These are phyloP conservation scores for Macadamia tetraphylla DNA, from an alignment of 164 flowering plant species.

Conservation along the genomic window DNA sequence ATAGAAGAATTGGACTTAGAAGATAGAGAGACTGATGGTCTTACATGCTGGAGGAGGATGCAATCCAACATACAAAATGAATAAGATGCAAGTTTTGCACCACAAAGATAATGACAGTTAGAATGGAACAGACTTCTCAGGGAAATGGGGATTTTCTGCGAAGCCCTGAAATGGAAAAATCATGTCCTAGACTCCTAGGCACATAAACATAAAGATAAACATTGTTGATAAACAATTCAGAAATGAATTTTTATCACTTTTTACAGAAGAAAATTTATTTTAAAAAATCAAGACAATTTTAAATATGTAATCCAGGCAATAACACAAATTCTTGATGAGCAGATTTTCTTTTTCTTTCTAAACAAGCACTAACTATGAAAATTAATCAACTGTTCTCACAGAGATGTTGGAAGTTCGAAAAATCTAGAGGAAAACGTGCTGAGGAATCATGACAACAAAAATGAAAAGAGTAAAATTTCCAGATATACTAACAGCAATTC, in stretches of 20 bases:
- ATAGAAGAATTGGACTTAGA: constrained; percentile 6
- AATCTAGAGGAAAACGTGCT: too few species aligned
- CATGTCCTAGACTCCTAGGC: not conserved
- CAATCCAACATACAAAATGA: not conserved
- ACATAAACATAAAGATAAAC: not conserved
- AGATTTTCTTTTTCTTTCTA: too few species aligned
- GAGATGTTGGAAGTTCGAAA: too few species aligned
- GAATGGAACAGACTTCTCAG: not conserved
- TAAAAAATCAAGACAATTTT: not conserved
- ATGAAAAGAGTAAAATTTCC: not conserved
- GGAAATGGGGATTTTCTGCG: not conserved
- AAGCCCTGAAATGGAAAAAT: too few species aligned
- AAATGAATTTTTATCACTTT: not conserved
- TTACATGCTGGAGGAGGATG: not conserved
- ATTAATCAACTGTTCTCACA: too few species aligned
- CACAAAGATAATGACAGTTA: too few species aligned
- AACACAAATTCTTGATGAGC: too few species aligned
- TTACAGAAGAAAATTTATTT: not conserved
- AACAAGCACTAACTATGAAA: too few species aligned
- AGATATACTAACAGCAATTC: not conserved
- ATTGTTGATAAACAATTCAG: too few species aligned
- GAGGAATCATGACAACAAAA: not conserved
- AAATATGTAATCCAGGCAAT: too few species aligned
- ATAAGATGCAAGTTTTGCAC: not conserved
- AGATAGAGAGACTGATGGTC: not conserved